A percentile compares a stretch with the other conserved stretches of the same genome.
Evolutionary conservation across 148 eudicot species (phyloP).

Genomic region (Nepenthes mirabilis): DNA sequence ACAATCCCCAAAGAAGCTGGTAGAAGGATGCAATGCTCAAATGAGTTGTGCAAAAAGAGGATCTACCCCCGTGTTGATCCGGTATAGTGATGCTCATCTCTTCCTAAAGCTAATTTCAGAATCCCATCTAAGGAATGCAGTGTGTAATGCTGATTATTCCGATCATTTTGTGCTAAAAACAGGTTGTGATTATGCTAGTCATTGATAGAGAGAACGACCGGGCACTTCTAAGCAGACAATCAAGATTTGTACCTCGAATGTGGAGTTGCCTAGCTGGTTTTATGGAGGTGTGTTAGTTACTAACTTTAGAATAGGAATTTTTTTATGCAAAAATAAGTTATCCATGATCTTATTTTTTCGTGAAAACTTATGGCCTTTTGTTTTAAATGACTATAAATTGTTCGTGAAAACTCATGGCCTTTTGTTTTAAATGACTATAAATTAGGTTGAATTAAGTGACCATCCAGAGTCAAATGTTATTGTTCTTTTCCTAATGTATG

Average conservation of each 20-base stretch:
- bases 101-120: not conserved
- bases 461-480: not conserved
- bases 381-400: no score
- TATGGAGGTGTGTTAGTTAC: constrained; percentile 51
- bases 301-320: not conserved
- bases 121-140: not conserved
- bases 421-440: no score
- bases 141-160: not conserved
- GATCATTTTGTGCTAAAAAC: constrained; percentile 5
- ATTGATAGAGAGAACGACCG: constrained; percentile 88
- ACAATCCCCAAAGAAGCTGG: constrained; percentile 80
- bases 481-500: not conserved
- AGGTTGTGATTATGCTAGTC: constrained; percentile 96
- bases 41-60: constrained; percentile 67
- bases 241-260: constrained; percentile 96
- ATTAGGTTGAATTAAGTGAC: no score
- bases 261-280: constrained; percentile 99
- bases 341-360: not conserved
- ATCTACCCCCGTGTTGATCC: constrained; percentile 96
- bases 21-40: constrained; percentile 75
- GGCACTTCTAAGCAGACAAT: constrained; percentile 72
- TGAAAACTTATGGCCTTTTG: no score
- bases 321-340: not conserved
- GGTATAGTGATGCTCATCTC: constrained; percentile 34
- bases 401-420: no score